Evolutionary conservation across 1,139 yeast genomes (phyloP).

Genomic region (Yamadazyma songkhlaensis): DNA sequence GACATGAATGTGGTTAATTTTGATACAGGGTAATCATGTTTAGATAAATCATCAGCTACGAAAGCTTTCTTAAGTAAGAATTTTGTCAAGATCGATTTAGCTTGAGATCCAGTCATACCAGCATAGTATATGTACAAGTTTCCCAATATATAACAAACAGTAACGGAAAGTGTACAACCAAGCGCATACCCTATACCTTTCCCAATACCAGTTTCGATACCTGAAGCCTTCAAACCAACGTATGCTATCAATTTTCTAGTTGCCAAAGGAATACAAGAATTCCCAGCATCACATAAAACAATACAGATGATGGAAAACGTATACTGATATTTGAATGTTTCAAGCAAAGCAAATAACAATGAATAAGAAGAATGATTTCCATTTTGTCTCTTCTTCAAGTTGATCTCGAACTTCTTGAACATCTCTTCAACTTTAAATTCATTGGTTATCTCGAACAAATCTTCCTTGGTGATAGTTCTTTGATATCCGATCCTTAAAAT

Average conservation of each 20-base stretch:
- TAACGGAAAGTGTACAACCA: slow-evolving; percentile 25
- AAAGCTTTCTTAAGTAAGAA: slow-evolving; percentile 67
- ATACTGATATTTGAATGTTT: slow-evolving; percentile 31
- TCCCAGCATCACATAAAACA: slow-evolving; percentile 20
- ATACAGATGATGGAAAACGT: slow-evolving; percentile 21
- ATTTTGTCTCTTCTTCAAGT: slow-evolving; percentile 25
- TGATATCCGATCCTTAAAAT: slow-evolving; percentile 48
- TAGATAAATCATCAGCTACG: slow-evolving; percentile 54
- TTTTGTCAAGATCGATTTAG: slow-evolving; percentile 63
- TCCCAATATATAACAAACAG: slow-evolving; percentile 15
- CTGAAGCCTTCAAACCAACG: slow-evolving; percentile 25
- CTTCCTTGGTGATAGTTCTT: slow-evolving; percentile 62
- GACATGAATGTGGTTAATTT: slow-evolving; percentile 56
- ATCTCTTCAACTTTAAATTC: slow-evolving; percentile 52
- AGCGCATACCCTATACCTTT: slow-evolving; percentile 39
- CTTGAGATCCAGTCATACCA: slow-evolving; percentile 57
- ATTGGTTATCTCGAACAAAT: slow-evolving; percentile 55
- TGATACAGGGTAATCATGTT: slow-evolving; percentile 60
- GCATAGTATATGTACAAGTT: slow-evolving; percentile 23
- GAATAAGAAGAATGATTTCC: slow-evolving; percentile 14
- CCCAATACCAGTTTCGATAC: slow-evolving; percentile 23
- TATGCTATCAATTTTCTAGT: slow-evolving; percentile 26
- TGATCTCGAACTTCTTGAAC: slow-evolving; percentile 25
- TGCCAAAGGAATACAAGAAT: slow-evolving; percentile 28
- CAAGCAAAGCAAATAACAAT: slow-evolving; percentile 9